A percentile compares a stretch with the other conserved stretches of the same genome.
Conservation (phyloP, 2,329 filamentous ascomycete genomes). For the Cladorrhinum sp. region DNA sequence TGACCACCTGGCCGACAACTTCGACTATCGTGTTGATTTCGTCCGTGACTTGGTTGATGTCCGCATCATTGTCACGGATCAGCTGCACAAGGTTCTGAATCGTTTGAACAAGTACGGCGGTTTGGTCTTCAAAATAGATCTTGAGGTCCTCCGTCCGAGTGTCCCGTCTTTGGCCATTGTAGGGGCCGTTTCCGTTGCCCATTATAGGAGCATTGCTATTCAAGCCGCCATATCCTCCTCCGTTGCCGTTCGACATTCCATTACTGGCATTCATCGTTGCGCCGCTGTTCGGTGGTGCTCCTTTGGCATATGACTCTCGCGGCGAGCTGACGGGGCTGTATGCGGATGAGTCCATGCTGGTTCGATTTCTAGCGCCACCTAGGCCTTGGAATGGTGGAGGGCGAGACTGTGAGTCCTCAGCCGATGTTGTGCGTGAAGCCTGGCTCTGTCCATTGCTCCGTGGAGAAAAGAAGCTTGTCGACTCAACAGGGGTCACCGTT, state of each 20-base stretch:
- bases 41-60: conserved; percentile 62
- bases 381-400: conserved; percentile 58
- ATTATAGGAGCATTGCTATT: conserved; percentile 36
- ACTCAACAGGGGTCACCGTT: conserved; percentile 62
- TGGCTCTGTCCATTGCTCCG: conserved; percentile 42
- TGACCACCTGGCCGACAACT: conserved; percentile 68
- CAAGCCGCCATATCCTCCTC: conserved; percentile 36
- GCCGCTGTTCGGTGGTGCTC: conserved; percentile 22
- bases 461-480: conserved; percentile 65
- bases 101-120: conserved; percentile 71
- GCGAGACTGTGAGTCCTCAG: conserved; percentile 45
- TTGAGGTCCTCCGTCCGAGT: conserved; percentile 51
- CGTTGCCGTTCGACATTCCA: conserved; percentile 34
- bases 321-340: conserved; percentile 74
- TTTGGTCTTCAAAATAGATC: conserved; percentile 81
- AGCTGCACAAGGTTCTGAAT: conserved; percentile 78
- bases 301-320: conserved; percentile 50
- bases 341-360: conserved; percentile 67
- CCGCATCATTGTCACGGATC: conserved; percentile 60
- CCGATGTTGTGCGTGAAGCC: conserved; percentile 31
- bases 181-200: conserved; percentile 43
- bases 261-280: conserved; percentile 23
- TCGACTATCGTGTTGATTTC: conserved; percentile 69
- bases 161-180: conserved; percentile 36
- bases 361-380: conserved; percentile 44